These are phyloP conservation scores for Canavalia gladiata DNA, from an alignment of 306 rosid genomes.

Conservation along the genomic window DNA sequence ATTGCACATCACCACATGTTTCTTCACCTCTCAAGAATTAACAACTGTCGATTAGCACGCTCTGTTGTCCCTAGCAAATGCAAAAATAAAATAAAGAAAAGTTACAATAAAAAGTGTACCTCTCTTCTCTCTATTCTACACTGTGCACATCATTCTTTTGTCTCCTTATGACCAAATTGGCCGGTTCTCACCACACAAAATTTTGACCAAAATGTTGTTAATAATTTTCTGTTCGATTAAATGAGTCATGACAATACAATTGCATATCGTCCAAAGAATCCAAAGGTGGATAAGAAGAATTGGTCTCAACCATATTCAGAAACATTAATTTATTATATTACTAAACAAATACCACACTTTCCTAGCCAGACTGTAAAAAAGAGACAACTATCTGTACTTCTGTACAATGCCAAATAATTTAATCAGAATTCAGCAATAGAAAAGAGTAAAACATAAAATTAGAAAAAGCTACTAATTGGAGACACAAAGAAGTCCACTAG, in stretches of 20 bases:
- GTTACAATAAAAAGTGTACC: constrained; percentile 9
- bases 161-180: constrained; percentile 42
- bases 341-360: background rate
- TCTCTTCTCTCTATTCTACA: background rate
- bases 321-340: background rate
- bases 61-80: background rate
- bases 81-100: background rate
- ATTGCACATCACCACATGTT: constrained; percentile 54
- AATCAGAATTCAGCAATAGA: constrained; percentile 26
- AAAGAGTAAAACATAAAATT: background rate
- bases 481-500: constrained; percentile 24
- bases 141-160: constrained; percentile 33
- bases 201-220: constrained; percentile 17
- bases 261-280: constrained; percentile 30
- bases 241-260: background rate
- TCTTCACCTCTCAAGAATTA: constrained; percentile 34
- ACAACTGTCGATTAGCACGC: constrained; percentile 37
- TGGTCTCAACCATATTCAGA: constrained; percentile 27
- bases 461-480: background rate
- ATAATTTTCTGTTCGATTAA: background rate
- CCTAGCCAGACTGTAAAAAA: constrained; percentile 62
- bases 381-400: constrained; percentile 44
- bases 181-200: constrained; percentile 32
- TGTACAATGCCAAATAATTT: constrained; percentile 48
- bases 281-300: constrained; percentile 46